Evolutionary conservation across 1,284 basidiomycete species (phyloP).

Genomic region (Ganoderma lingzhi): DNA sequence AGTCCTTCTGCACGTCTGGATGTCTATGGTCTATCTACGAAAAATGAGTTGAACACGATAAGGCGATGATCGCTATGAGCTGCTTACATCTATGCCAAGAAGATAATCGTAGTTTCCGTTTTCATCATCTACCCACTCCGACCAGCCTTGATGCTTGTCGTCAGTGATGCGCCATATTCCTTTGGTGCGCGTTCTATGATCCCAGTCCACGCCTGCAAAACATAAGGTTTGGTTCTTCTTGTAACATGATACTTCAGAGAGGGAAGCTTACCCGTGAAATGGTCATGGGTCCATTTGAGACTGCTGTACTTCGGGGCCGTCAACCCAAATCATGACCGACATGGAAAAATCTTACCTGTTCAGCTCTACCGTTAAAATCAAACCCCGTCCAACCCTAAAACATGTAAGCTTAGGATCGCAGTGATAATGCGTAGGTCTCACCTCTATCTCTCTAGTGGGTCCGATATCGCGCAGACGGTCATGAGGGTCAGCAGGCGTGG

Average conservation of each 20-base stretch:
- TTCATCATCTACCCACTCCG: slow-evolving; percentile 70
- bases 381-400: slow-evolving; percentile 88
- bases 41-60: neutral
- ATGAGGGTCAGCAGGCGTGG: slow-evolving; percentile 75
- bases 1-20: slow-evolving; percentile 76
- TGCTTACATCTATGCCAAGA: slow-evolving; percentile 70
- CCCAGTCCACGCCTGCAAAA: slow-evolving; percentile 83
- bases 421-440: slow-evolving; percentile 34
- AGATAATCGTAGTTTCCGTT: slow-evolving; percentile 86
- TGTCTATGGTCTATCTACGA: slow-evolving; percentile 86
- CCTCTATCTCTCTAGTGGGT: slow-evolving; percentile 76
- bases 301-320: slow-evolving; percentile 63
- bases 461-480: slow-evolving; percentile 69
- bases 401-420: slow-evolving; percentile 14
- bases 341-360: slow-evolving; percentile 58
- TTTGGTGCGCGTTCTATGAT: slow-evolving; percentile 70
- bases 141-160: slow-evolving; percentile 72
- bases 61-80: neutral
- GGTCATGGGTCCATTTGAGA: slow-evolving; percentile 73
- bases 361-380: slow-evolving; percentile 81
- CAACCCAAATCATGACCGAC: neutral
- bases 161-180: slow-evolving; percentile 70
- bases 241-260: neutral
- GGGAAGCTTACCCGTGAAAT: slow-evolving; percentile 71
- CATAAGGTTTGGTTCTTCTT: neutral